Base-by-base conservation (phyloP, 1,284 basidiomycete genomes). In the Sanghuangporus sanghuang region DNA sequence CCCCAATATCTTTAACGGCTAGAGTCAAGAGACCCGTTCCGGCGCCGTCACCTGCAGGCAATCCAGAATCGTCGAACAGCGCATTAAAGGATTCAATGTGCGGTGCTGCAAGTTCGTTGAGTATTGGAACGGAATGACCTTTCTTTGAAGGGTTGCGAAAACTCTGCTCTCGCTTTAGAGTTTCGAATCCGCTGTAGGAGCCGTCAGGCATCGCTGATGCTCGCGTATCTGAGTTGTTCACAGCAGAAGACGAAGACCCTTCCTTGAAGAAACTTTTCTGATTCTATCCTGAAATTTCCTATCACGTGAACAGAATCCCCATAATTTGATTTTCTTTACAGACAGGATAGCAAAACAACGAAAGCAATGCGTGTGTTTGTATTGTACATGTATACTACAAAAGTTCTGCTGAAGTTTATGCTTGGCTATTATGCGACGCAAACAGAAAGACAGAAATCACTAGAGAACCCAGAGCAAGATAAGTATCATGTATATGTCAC, bases 71-170 rank as follows among this genome's bases (percentile, higher is more conserved):
- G 70, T 96, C 93, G 72, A 97, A 94, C 38, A 99, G 83, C 11
- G 95, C 90, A 75, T 99, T 97, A 82, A 99, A 99, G 50, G 93
- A 95, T 75, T 98, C 92, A 67, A 99, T 86, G 73, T 98, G 96
- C 9, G 97, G 97, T 36, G 86, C 82, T 62, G 98, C 93, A 69
- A 99, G 93, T 76, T 97, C 93, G 70, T 96, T 94, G 63, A 99
- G 82, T 63, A 93, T 92, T 16, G 88, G 87, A 64, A 93, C 87
- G 16, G 89, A 86, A 44, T 90, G 84, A 21, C 84, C 85, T 55
- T 85, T 77, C 68, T 81, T 80, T 18, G 90, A 83, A 0, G 97
- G 97, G 64, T 88, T 82, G 73, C 85, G 84, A 78, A 98, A 98
- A 3, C 83, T 77, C 11, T 87, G 80, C 78, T 98, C 95, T 63